Conservation (phyloP, 208 protist species). For the Wallacemonas rigidus region DNA sequence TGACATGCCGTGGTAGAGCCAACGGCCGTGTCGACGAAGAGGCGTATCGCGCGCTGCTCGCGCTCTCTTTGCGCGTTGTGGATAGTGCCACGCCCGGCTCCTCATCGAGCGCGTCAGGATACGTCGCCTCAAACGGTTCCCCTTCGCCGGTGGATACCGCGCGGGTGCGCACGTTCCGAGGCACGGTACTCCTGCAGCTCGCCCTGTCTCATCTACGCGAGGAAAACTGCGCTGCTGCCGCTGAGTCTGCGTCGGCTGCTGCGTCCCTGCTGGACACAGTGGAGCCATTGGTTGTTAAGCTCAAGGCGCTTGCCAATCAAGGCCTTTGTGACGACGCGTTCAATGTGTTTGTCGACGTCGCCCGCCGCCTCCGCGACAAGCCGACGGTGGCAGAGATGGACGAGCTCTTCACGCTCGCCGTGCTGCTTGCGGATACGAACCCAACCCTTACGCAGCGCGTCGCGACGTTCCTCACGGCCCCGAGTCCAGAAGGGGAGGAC, state of each 20-base stretch:
- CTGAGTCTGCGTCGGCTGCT: not conserved
- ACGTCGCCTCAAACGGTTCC: too few relatives aligned
- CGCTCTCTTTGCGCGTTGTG: constrained; percentile 34
- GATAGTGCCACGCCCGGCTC: not conserved
- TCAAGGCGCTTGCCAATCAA: constrained; percentile 18
- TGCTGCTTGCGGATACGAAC: constrained; percentile 19
- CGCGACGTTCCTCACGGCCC: constrained; percentile 5
- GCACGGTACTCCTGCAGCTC: constrained; percentile 38
- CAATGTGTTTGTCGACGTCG: constrained; percentile 9
- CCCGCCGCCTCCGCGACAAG: constrained; percentile 6
- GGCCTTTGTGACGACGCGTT: not conserved
- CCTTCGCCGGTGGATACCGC: not conserved
- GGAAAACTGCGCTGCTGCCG: constrained; percentile 20
- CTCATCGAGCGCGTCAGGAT: not conserved
- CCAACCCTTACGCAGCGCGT: constrained; percentile 16
- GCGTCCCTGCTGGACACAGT: constrained; percentile 26
- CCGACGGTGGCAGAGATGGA: not conserved
- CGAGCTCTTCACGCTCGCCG: constrained; percentile 29
- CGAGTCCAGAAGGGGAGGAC: not conserved
- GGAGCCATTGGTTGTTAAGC: constrained; percentile 34
- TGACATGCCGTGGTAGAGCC: not conserved
- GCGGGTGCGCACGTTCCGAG: constrained; percentile 28
- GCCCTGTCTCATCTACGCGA: constrained; percentile 22
- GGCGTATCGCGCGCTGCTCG: constrained; percentile 22
- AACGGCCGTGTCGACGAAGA: not conserved